Evolutionary conservation across 148 eudicot genomes (phyloP).

Genomic region (Fagopyrum esculentum): DNA sequence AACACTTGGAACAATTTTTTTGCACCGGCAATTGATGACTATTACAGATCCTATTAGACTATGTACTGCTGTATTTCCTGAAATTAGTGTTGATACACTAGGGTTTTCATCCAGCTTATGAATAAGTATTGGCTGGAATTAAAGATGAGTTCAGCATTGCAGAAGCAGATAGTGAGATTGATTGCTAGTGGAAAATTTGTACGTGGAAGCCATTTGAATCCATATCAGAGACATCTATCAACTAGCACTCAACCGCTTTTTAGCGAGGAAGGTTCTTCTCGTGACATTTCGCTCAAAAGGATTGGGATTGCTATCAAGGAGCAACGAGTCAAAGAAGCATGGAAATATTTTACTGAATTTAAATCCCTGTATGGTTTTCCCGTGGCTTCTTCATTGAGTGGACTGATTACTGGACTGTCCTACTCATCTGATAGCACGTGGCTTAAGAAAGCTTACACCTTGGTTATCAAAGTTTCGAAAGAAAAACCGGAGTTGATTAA

Average conservation of each 20-base stretch:
- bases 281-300: conserved; percentile 31
- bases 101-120: conserved; percentile 12
- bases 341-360: conserved; percentile 50
- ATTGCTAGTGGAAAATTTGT: conserved; percentile 12
- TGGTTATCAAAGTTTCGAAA: conserved; percentile 32
- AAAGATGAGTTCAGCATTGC: conserved; percentile 12
- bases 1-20: no score
- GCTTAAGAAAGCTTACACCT: conserved; percentile 50
- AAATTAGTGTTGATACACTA: background rate
- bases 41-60: no score
- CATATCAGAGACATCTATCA: conserved; percentile 14
- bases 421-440: conserved; percentile 54
- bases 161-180: conserved; percentile 16
- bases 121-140: conserved; percentile 13
- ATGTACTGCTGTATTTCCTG: background rate
- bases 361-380: conserved; percentile 59
- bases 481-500: conserved; percentile 43
- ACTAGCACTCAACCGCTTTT: conserved; percentile 19
- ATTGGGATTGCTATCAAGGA: conserved; percentile 46
- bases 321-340: conserved; percentile 56
- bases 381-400: conserved; percentile 28
- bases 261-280: conserved; percentile 25
- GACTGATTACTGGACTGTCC: conserved; percentile 48
- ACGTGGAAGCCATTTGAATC: conserved; percentile 1
- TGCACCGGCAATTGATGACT: no score